Base-by-base conservation (phyloP, 179 eudicot species). In the Silene noctiflora region DNA sequence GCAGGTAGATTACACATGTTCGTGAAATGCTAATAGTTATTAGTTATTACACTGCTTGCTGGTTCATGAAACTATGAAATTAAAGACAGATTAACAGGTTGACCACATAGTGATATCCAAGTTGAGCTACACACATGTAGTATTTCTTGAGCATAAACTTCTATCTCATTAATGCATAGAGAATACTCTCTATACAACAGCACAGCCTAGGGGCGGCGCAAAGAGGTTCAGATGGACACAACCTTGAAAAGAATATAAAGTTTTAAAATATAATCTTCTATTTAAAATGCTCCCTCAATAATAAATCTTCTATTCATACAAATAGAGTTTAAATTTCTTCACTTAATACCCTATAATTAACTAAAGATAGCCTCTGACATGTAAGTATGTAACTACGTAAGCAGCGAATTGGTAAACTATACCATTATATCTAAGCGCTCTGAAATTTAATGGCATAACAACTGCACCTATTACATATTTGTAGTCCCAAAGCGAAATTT, bases 401-500 rank as follows among this genome's bases (percentile, higher is more conserved):
- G n/a, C n/a, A n/a, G n/a, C n/a, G n/a, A n/a, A n/a, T n/a, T n/a
- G n/a, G n/a, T n/a, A n/a, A n/a, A n/a, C n/a, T n/a, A n/a, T n/a
- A n/a, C 56, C 2, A 66, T 3, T 68, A 21, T 20, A 8, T 10
- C 55, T 44, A 12, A n/a, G 3, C 48, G 17, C 27, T 24, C 20
- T 48, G 39, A 46, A 48, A 69, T 31, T 69, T 58, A 69, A 21
- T 11, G 16, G 33, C 73, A 46, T 44, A n/a, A 55, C 53, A 68
- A 69, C 17, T 16, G 20, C 56, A 46, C 20, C 8, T 19, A n/a
- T 25, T 48, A 17, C 73, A 70, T 46, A 70, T 25, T 25, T 48
- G n/a, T 25, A 48, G 35, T 42, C 0, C 29, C 39, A 48, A 51
- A 44, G 9, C 0, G 33, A 69, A 10, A n/a, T n/a, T n/a, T n/a